These are phyloP conservation scores for Exophiala phaeomuriformis DNA, from an alignment of 2,329 filamentous ascomycete genomes.

Conservation along the genomic window DNA sequence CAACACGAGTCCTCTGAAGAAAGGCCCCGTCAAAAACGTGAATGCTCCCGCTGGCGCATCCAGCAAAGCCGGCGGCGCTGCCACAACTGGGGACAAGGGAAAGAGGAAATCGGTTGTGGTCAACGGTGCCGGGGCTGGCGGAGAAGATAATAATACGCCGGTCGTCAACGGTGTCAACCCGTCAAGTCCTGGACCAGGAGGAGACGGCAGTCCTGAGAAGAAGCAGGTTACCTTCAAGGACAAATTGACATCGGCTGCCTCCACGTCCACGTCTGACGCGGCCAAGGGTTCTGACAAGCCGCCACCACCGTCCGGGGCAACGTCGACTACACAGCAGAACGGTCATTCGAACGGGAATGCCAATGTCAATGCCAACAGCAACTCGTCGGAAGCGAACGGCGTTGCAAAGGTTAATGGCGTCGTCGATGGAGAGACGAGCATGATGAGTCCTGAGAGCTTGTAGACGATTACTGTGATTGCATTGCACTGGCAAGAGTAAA, in stretches of 20 bases:
- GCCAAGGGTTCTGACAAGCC: no score
- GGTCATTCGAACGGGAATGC: neutral
- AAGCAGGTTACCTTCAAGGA: constrained; percentile 19
- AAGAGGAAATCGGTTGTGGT: constrained; percentile 21
- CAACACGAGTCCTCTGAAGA: constrained; percentile 38
- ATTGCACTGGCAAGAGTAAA: neutral
- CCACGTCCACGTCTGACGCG: constrained; percentile 5
- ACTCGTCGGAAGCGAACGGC: constrained; percentile 11
- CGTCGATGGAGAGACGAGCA: constrained; percentile 57
- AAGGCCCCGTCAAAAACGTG: constrained; percentile 28
- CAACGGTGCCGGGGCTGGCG: constrained; percentile 6
- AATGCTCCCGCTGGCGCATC: constrained; percentile 10
- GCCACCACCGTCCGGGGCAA: no score
- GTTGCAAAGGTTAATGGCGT: constrained; percentile 30
- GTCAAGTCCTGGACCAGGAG: constrained; percentile 18
- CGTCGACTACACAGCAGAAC: neutral
- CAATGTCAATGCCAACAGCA: neutral
- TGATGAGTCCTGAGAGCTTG: constrained; percentile 75
- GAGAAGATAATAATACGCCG: constrained; percentile 10
- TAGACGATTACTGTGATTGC: constrained; percentile 1
- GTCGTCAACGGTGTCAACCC: constrained; percentile 20
- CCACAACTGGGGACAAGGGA: constrained; percentile 20
- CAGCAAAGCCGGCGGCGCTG: constrained; percentile 6
- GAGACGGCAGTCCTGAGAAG: constrained; percentile 22
- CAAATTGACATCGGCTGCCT: constrained; percentile 28